Conservation (phyloP, 2,329 filamentous ascomycete genomes). For the Drechslerella dactyloides region DNA sequence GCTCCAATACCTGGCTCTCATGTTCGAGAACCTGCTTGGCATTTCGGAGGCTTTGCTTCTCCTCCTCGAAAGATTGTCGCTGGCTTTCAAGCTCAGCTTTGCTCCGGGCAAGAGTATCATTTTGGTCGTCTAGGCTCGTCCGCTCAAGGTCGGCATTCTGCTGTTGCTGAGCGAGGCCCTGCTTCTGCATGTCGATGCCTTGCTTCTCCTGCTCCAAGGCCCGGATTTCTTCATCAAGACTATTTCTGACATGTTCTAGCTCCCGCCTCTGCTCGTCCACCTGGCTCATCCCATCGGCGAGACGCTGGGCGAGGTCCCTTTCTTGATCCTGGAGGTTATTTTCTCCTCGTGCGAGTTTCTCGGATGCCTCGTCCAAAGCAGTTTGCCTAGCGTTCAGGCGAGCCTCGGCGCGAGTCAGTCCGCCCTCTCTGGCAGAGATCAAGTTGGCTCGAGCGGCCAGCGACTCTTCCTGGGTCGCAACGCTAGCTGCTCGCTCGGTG, state of each 20-base stretch:
- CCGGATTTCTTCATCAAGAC: slow-evolving; percentile 4
- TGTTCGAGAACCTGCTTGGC: no score
- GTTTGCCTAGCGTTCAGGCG: slow-evolving; percentile 15
- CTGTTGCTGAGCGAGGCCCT: background rate
- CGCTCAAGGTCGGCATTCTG: background rate
- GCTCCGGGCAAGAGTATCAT: background rate
- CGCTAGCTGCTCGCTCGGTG: slow-evolving; percentile 10
- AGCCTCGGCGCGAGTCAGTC: slow-evolving; percentile 7
- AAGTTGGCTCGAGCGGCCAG: slow-evolving; percentile 7
- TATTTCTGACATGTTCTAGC: background rate
- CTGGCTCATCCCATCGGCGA: slow-evolving; percentile 7
- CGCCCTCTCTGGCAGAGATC: slow-evolving; percentile 11
- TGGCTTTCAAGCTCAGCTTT: background rate
- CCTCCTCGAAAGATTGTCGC: background rate
- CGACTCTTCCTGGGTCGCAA: slow-evolving; percentile 31
- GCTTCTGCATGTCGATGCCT: background rate
- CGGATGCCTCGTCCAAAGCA: slow-evolving; percentile 11
- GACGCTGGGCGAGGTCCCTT: slow-evolving; percentile 1
- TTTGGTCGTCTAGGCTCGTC: slow-evolving; percentile 6
- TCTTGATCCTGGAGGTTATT: slow-evolving; percentile 24
- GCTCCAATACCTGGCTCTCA: no score
- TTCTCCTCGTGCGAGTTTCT: slow-evolving; percentile 3
- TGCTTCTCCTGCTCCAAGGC: slow-evolving; percentile 4
- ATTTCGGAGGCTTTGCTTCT: background rate
- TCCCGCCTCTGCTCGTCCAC: slow-evolving; percentile 16